Conservation (phyloP, 1,139 yeast species). For the Debaryomyces coudertii region DNA sequence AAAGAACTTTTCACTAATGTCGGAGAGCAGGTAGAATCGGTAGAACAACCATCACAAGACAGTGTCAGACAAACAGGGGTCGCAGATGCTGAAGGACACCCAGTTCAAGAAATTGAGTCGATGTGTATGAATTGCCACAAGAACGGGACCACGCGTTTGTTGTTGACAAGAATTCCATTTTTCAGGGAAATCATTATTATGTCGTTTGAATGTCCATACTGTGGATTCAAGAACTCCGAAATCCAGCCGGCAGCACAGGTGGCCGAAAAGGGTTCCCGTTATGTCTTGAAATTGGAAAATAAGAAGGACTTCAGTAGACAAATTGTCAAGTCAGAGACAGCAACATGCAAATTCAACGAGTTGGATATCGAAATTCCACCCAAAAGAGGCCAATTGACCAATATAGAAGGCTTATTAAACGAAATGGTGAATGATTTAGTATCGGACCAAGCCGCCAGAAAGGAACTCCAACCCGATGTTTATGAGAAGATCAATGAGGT, state of each 20-base stretch:
- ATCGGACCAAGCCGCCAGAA: constrained; percentile 80
- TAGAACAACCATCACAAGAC: constrained; percentile 20
- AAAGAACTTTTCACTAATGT: constrained; percentile 33
- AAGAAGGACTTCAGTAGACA: constrained; percentile 83
- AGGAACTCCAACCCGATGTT: constrained; percentile 69
- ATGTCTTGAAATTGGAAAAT: constrained; percentile 69
- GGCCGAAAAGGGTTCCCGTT: constrained; percentile 84
- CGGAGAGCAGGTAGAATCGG: constrained; percentile 57
- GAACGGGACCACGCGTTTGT: constrained; percentile 78
- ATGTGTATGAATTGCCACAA: constrained; percentile 95
- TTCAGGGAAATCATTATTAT: constrained; percentile 90
- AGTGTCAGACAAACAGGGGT: constrained; percentile 56
- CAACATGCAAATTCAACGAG: constrained; percentile 80
- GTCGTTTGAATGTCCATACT: constrained; percentile 96
- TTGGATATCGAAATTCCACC: constrained; percentile 95
- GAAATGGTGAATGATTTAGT: constrained; percentile 86
- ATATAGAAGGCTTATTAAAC: constrained; percentile 81
- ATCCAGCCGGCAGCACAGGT: constrained; percentile 91
- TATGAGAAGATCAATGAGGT: constrained; percentile 76
- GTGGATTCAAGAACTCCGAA: constrained; percentile 89
- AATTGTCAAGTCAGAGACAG: constrained; percentile 87
- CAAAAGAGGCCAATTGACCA: constrained; percentile 89
- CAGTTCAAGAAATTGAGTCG: constrained; percentile 93
- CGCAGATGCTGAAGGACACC: constrained; percentile 87
- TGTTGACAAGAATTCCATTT: constrained; percentile 87